phyloP scores from a whole-genome alignment of 495 filamentous ascomycete species.

The Bacidia rubella region DNA sequence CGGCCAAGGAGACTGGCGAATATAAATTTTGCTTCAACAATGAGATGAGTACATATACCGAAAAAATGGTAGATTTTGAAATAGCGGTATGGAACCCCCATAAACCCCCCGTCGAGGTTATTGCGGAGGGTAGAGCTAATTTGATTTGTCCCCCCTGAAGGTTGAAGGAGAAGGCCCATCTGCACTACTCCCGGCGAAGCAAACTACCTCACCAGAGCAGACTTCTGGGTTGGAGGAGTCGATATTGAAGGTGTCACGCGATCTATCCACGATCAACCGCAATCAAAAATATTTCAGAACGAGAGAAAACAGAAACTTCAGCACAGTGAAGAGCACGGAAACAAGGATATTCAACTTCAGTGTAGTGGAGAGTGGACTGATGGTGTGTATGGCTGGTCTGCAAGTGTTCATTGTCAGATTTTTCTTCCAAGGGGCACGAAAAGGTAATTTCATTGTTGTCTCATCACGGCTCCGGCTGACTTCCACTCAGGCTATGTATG shows the following conservation, averaged over 20 bases:
- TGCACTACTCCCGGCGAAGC: conserved; percentile 70
- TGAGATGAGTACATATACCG: conserved; percentile 92
- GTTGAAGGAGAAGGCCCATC: conserved; percentile 85
- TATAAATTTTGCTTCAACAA: conserved; percentile 98
- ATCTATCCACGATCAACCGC: conserved; percentile 88
- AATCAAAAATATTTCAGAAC: conserved; percentile 99
- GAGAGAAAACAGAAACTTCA: conserved; percentile 96
- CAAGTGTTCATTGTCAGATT: conserved; percentile 97
- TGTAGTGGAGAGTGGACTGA: conserved; percentile 78
- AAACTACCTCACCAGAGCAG: conserved; percentile 85
- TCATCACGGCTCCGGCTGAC: too few species aligned
- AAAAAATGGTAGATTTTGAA: conserved; percentile 98
- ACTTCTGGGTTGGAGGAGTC: conserved; percentile 85
- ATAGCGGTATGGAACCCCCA: conserved; percentile 57
- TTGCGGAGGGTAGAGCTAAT: background rate
- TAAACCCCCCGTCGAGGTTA: background rate
- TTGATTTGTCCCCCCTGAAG: conserved; percentile 29
- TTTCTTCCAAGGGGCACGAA: conserved; percentile 89
- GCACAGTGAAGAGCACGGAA: conserved; percentile 93
- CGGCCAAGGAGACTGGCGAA: conserved; percentile 81
- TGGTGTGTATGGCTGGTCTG: conserved; percentile 89
- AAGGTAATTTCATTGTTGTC: conserved; percentile 36
- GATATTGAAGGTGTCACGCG: conserved; percentile 84
- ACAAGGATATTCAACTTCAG: conserved; percentile 93
- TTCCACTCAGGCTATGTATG: conserved; percentile 15